Evolutionary conservation across 2,329 filamentous ascomycete genomes (phyloP).

Genomic region (Trichoderma hamatum): DNA sequence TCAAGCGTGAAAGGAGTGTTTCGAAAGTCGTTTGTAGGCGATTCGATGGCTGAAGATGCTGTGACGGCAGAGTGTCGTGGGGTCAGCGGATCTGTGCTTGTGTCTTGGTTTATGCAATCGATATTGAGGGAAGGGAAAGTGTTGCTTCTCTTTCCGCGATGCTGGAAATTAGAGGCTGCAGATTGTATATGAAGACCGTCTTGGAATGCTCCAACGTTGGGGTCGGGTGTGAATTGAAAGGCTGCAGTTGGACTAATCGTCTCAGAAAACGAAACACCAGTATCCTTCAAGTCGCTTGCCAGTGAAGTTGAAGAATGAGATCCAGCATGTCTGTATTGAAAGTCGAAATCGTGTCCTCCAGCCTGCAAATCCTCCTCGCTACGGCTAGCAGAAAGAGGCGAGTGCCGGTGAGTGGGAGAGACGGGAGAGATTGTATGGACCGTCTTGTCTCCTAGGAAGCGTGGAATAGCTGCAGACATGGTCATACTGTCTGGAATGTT

Average conservation of each 20-base stretch:
- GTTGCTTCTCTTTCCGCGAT: constrained; percentile 73
- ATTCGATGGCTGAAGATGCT: constrained; percentile 57
- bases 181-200: constrained; percentile 41
- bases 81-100: constrained; percentile 49
- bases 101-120: constrained; percentile 55
- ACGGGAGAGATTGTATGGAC: constrained; percentile 67
- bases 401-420: constrained; percentile 68
- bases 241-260: constrained; percentile 75
- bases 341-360: constrained; percentile 39
- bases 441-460: constrained; percentile 44
- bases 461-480: constrained; percentile 52
- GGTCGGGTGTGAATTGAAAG: constrained; percentile 75
- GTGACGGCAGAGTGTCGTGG: constrained; percentile 54
- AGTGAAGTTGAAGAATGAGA: constrained; percentile 43
- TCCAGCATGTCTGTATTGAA: constrained; percentile 40
- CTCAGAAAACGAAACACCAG: constrained; percentile 64
- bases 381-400: constrained; percentile 69
- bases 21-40: constrained; percentile 52
- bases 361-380: constrained; percentile 69
- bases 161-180: constrained; percentile 59
- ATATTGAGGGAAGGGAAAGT: constrained; percentile 77
- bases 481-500: constrained; percentile 72
- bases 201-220: constrained; percentile 66
- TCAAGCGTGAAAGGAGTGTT: constrained; percentile 49
- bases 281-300: constrained; percentile 38